These are phyloP conservation scores for Ganoderma boninense DNA, from an alignment of 1,284 basidiomycete genomes.

Conservation along the genomic window DNA sequence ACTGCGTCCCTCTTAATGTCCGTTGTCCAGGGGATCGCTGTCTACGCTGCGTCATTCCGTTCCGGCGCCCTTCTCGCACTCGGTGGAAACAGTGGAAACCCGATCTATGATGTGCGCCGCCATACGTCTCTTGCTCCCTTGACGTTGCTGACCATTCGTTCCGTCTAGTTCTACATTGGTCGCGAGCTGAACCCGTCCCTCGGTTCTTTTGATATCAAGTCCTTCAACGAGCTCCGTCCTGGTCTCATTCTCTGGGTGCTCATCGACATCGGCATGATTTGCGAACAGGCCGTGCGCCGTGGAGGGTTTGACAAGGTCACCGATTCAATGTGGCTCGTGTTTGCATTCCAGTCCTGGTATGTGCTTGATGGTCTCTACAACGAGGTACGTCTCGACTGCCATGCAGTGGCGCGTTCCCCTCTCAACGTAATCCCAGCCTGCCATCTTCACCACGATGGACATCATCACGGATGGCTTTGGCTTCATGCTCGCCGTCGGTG, in stretches of 20 bases:
- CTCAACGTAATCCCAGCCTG: constrained; percentile 56
- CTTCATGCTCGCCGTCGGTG: constrained; percentile 97
- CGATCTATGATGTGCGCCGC: constrained; percentile 86
- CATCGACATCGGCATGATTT: constrained; percentile 91
- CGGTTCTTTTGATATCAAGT: constrained; percentile 93
- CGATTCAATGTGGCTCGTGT: constrained; percentile 92
- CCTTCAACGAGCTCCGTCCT: constrained; percentile 95
- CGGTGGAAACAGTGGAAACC: constrained; percentile 91
- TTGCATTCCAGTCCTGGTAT: constrained; percentile 90
- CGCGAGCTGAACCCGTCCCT: constrained; percentile 94
- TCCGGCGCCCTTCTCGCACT: constrained; percentile 80
- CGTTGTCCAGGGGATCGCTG: constrained; percentile 75
- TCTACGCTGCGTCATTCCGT: constrained; percentile 81
- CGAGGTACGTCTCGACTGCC: constrained; percentile 63
- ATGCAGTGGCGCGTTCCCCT: neutral
- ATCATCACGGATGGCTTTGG: constrained; percentile 98
- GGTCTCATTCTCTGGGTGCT: constrained; percentile 96
- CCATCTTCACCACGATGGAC: constrained; percentile 96
- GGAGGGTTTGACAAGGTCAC: constrained; percentile 74
- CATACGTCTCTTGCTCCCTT: constrained; percentile 24
- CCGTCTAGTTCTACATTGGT: constrained; percentile 92
- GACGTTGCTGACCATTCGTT: constrained; percentile 16
- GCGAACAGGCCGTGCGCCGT: constrained; percentile 86
- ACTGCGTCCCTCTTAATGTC: constrained; percentile 89
- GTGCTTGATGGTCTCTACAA: constrained; percentile 89